phyloP scores from a whole-genome alignment of 306 rosid genomes.

The Prunus salicina region DNA sequence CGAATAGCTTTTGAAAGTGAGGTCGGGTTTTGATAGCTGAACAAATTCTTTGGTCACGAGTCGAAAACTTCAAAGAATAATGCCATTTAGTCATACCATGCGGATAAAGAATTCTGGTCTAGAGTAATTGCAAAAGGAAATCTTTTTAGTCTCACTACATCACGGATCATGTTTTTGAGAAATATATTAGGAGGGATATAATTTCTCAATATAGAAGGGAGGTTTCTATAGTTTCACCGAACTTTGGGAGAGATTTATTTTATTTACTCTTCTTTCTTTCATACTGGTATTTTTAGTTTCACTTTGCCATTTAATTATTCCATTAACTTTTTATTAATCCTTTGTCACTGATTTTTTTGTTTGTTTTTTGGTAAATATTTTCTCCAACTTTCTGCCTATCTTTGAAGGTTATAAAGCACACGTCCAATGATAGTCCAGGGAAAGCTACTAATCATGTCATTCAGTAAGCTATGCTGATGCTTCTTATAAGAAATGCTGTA shows the following conservation, averaged over 20 bases:
- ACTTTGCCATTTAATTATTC: neutral
- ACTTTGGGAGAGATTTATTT: neutral
- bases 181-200: neutral
- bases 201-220: neutral
- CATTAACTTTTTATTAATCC: neutral
- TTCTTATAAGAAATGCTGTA: neutral
- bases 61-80: neutral
- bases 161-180: neutral
- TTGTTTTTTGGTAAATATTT: neutral
- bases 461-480: constrained; percentile 45
- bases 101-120: neutral
- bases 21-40: neutral
- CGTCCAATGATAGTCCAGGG: constrained; percentile 38
- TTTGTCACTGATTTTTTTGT: neutral
- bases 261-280: neutral
- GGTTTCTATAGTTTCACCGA: neutral
- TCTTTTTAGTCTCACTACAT: neutral
- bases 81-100: neutral
- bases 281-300: neutral
- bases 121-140: neutral
- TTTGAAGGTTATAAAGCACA: constrained; percentile 36
- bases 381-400: constrained; percentile 12
- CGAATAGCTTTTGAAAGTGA: neutral
- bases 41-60: neutral
- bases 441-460: constrained; percentile 38